Percentiles rank a stretch among this genome's conserved stretches.
phyloP scores from a whole-genome alignment of 2,329 filamentous ascomycete species.

The Aspergillus sclerotialis region DNA sequence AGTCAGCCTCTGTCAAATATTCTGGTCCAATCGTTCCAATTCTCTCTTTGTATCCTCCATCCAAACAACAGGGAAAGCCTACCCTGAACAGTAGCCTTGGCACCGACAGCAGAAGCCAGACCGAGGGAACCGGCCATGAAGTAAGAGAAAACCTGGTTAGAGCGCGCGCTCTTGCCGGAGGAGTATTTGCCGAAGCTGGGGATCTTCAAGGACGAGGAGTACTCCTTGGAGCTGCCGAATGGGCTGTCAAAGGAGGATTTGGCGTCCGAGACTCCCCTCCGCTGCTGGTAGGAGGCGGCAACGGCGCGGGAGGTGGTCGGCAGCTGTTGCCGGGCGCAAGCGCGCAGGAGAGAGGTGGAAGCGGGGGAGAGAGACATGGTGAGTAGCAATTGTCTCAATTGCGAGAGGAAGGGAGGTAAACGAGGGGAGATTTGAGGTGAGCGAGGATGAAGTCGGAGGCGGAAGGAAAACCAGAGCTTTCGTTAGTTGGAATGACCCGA shows the following conservation, averaged over 20 bases:
- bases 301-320: constrained; percentile 35
- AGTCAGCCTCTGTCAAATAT: too few species aligned
- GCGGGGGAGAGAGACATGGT: constrained; percentile 54
- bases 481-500: constrained; percentile 32
- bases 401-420: constrained; percentile 13
- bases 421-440: constrained; percentile 23
- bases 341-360: constrained; percentile 63
- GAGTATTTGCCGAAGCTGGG: constrained; percentile 87
- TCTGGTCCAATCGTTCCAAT: constrained; percentile 1
- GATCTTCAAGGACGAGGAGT: constrained; percentile 58
- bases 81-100: constrained; percentile 98
- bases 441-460: constrained; percentile 34
- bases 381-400: constrained; percentile 25
- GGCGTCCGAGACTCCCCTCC: constrained; percentile 31
- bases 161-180: constrained; percentile 58
- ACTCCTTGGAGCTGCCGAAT: constrained; percentile 45
- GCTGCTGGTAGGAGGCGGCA: constrained; percentile 35
- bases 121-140: constrained; percentile 98
- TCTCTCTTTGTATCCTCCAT: background rate
- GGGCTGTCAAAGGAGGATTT: constrained; percentile 46
- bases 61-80: constrained; percentile 39
- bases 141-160: constrained; percentile 88
- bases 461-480: constrained; percentile 27
- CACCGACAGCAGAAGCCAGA: constrained; percentile 82
- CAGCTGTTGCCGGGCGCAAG: constrained; percentile 42